phyloP scores from a whole-genome alignment of 768 basidiomycete genomes.

The Rhizopogon vulgaris region DNA sequence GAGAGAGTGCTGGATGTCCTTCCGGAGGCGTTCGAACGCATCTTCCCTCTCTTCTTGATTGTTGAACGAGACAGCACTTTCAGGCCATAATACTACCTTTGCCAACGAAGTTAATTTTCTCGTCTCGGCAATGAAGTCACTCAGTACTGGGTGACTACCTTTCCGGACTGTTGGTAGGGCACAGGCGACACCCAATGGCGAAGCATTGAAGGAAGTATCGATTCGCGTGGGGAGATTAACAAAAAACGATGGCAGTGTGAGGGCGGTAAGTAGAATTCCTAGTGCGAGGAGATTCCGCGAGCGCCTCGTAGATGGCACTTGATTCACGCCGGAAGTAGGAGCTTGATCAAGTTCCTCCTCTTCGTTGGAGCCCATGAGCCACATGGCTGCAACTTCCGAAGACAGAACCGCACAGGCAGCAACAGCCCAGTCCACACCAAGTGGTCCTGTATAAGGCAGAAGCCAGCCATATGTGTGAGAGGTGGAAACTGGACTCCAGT shows the following conservation, averaged over 20 bases:
- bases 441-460: conserved; percentile 48
- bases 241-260: conserved; percentile 54
- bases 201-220: conserved; percentile 33
- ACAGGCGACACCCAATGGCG: conserved; percentile 61
- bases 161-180: conserved; percentile 47
- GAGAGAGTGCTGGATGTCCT: conserved; percentile 32
- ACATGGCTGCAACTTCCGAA: conserved; percentile 46
- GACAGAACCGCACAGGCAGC: conserved; percentile 72
- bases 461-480: conserved; percentile 59
- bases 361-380: conserved; percentile 44
- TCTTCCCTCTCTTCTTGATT: conserved; percentile 40
- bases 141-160: conserved; percentile 40
- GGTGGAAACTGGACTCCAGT: conserved; percentile 61
- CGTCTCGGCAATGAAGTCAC: conserved; percentile 61
- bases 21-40: conserved; percentile 41
- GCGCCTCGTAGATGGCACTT: conserved; percentile 2
- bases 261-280: conserved; percentile 31
- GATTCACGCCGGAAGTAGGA: conserved; percentile 2
- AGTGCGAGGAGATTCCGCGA: conserved; percentile 30
- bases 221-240: conserved; percentile 32
- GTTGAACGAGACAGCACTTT: conserved; percentile 66
- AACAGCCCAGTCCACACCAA: conserved; percentile 64
- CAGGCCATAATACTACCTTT: conserved; percentile 72
- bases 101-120: conserved; percentile 36
- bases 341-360: conserved; percentile 4